A percentile compares a stretch with the other conserved stretches of the same genome.
Evolutionary conservation across 2,329 filamentous ascomycete genomes (phyloP).

Genomic region (Ceratocystiopsis sp.): DNA sequence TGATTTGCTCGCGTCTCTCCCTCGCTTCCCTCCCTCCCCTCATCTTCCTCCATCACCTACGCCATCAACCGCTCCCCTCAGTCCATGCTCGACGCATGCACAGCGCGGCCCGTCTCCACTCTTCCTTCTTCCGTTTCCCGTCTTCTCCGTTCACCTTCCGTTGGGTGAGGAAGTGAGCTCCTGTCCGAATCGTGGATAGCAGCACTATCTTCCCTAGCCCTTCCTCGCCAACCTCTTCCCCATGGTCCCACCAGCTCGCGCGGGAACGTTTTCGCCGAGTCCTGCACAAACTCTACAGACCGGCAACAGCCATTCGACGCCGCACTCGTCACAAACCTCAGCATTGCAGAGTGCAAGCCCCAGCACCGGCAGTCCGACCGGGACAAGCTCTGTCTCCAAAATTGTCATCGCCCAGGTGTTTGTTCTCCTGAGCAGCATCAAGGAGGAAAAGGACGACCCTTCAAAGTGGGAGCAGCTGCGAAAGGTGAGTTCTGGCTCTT

Average conservation of each 20-base stretch:
- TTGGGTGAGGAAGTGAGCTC: slow-evolving; percentile 12
- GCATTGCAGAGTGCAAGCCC: slow-evolving; percentile 38
- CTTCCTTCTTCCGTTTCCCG: background rate
- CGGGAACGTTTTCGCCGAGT: slow-evolving; percentile 48
- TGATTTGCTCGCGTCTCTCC: background rate
- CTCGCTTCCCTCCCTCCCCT: background rate
- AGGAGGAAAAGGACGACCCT: slow-evolving; percentile 74
- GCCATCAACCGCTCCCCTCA: no score
- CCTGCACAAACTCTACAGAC: slow-evolving; percentile 40
- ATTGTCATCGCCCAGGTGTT: slow-evolving; percentile 93
- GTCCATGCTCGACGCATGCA: background rate
- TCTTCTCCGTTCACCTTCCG: slow-evolving; percentile 3
- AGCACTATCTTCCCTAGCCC: slow-evolving; percentile 8
- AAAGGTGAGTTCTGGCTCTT: slow-evolving; percentile 43
- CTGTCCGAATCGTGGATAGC: slow-evolving; percentile 11
- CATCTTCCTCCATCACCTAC: background rate
- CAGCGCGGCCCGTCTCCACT: background rate
- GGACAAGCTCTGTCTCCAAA: slow-evolving; percentile 58
- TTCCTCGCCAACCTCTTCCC: slow-evolving; percentile 10
- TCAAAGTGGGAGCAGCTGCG: slow-evolving; percentile 90
- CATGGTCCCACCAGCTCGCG: slow-evolving; percentile 44
- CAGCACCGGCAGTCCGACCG: slow-evolving; percentile 45
- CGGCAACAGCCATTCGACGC: slow-evolving; percentile 36
- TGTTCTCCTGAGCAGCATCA: slow-evolving; percentile 82
- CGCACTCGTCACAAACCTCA: slow-evolving; percentile 38